Base-by-base conservation (phyloP, 192 early-diverging fungal genomes). In the Physocladia obscura region DNA sequence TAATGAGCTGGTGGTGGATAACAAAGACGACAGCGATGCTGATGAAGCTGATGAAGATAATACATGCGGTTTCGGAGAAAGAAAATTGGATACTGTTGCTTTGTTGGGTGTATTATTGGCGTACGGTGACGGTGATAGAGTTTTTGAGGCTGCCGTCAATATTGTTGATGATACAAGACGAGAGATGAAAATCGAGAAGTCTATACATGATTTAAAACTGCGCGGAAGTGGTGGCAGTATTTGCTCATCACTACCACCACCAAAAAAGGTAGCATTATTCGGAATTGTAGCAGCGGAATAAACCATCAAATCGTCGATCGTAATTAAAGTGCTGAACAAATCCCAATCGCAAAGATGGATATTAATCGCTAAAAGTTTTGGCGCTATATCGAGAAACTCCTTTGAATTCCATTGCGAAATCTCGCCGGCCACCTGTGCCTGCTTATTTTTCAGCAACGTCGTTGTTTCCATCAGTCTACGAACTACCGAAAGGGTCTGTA, bases 391-490 rank as follows among this genome's bases (percentile, higher is more conserved):
- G 1, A 63, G 39, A 0, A 72, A 4, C 4, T 24, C 21, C 22
- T 54, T 72, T n/a, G 27, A 11, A 55, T 35, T 44, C 6, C 35
- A 15, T 30, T 19, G 19, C 26, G 57, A 31, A 11, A 72, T 56
- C 48, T 62, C 51, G 13, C 13, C 22, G 1, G 70, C 22, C 15
- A 72, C 60, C 17, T 2, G 13, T 6, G 27, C 31, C 8, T 63
- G 17, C 51, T 72, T 72, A 4, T 22, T 35, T 54, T 72, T 72
- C 1, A 62, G 47, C 59, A 72, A 30, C 5, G 57, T 60, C 6
- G 60, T 35, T 22, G 70, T 72, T 56, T 72, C 70, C 49, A 72
- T 24, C 19, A 72, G 34, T 39, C 60, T 27, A 2, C 70, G 70
- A 51, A 72, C 70, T 13, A 55, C 17, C 17, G 27, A 8, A 13